Base-by-base conservation (phyloP, 768 basidiomycete species). In the Phylloporus scabripes region DNA sequence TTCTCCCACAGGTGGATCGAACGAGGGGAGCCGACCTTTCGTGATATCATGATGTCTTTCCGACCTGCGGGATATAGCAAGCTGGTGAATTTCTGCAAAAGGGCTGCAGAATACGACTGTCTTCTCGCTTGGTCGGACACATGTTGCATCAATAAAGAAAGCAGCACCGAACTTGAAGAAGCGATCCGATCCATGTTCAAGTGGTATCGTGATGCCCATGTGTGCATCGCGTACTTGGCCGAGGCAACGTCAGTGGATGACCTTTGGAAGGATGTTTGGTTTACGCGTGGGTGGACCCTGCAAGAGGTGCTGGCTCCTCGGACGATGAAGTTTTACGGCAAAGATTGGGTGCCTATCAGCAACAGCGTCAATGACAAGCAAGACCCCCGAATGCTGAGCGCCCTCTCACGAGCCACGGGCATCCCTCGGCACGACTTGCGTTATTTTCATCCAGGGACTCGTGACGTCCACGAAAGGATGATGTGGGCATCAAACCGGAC, bases 121-220 rank as follows among this genome's bases (percentile, higher is more conserved):
- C 18, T 24, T 11, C 53, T 66, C 3, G 68, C 62, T 28, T 70
- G 66, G 66, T 65, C 62, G n/a, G 68, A 70, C 29, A 70, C 68
- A 14, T 66, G 61, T 10, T 68, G 66, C 23, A 68, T 68, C 39
- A 63, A 68, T 43, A 69, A 68, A 7, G 58, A 65, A 7, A 68
- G 66, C 44, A 68, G 68, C 38, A 57, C 68, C 1, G 66, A 68
- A 33, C 66, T 68, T 2, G 62, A 69, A 45, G 64, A 67, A 44
- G 65, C 64, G 1, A 65, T 67, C 28, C 61, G 60, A n/a, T 65
- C 65, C 26, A 67, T 65, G 65, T 65, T 65, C 49, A 65, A 63
- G 50, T 65, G 64, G 64, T 65, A 65, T 39, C 64, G 60, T 10
- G 58, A 60, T 8, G 41, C 63, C 9, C 49, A 63, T 31, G 48